phyloP scores from a whole-genome alignment of 495 filamentous ascomycete species.

The Astrothelium macrocarpum region DNA sequence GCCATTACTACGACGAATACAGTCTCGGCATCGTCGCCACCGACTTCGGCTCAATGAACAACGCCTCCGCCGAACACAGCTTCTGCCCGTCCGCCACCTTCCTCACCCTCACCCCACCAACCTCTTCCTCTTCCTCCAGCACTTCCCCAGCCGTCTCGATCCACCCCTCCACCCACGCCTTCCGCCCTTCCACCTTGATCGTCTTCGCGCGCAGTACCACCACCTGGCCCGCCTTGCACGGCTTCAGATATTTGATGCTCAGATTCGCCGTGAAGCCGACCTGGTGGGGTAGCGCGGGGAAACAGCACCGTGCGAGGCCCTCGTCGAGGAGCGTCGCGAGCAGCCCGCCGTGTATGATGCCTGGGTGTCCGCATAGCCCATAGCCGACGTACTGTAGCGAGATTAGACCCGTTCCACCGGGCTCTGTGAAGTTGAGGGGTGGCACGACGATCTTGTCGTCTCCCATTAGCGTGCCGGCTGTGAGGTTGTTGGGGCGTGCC shows the following conservation, averaged over 20 bases:
- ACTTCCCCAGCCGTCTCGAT: constrained; percentile 61
- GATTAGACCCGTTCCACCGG: constrained; percentile 59
- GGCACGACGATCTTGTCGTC: constrained; percentile 71
- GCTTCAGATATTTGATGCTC: constrained; percentile 78
- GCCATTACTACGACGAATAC: not conserved
- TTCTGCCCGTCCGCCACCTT: constrained; percentile 33
- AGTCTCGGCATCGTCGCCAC: constrained; percentile 49
- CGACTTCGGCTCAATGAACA: constrained; percentile 84
- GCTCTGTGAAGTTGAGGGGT: constrained; percentile 64
- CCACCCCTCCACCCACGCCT: constrained; percentile 89
- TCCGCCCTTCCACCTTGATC: constrained; percentile 81
- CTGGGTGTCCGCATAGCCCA: constrained; percentile 82
- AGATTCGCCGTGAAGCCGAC: constrained; percentile 86
- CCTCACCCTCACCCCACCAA: constrained; percentile 11
- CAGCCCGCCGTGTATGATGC: constrained; percentile 85
- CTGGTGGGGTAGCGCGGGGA: constrained; percentile 78
- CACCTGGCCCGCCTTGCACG: constrained; percentile 65
- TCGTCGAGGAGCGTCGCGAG: constrained; percentile 90
- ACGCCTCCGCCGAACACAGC: constrained; percentile 66
- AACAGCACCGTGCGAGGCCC: constrained; percentile 81
- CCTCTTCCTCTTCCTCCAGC: constrained; percentile 6
- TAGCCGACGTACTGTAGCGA: constrained; percentile 70
- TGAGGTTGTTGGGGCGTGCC: constrained; percentile 64
- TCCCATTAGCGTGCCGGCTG: constrained; percentile 68
- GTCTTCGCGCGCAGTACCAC: constrained; percentile 73